phyloP scores from a whole-genome alignment of 768 basidiomycete species.

The Auricularia sp. region DNA sequence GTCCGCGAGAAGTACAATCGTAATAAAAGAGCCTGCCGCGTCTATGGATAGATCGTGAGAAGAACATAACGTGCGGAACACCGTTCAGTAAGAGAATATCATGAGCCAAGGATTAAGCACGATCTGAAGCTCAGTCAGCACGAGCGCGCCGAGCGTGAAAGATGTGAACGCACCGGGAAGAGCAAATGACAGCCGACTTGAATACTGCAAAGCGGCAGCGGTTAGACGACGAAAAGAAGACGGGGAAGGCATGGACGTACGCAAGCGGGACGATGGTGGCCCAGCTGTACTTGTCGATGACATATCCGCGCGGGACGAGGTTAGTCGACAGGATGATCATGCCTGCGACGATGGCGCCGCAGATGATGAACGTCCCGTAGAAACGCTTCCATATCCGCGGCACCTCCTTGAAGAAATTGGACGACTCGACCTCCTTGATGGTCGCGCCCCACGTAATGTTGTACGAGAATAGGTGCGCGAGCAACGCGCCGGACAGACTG shows the following conservation, averaged over 20 bases:
- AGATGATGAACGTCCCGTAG: slow-evolving; percentile 52
- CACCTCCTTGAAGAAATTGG: slow-evolving; percentile 86
- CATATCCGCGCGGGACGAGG: slow-evolving; percentile 51
- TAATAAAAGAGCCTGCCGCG: too few relatives aligned
- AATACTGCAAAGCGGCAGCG: background rate
- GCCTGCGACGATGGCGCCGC: slow-evolving; percentile 37
- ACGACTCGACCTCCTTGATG: slow-evolving; percentile 76
- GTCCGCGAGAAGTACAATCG: too few relatives aligned
- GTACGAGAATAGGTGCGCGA: slow-evolving; percentile 43
- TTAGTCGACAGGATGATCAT: slow-evolving; percentile 52
- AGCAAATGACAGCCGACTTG: background rate
- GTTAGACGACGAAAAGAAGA: background rate
- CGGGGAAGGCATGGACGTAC: slow-evolving; percentile 28
- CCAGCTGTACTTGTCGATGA: slow-evolving; percentile 47
- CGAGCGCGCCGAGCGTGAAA: background rate
- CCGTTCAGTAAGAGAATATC: background rate
- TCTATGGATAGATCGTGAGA: too few relatives aligned
- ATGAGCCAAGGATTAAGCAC: background rate
- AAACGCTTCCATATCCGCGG: slow-evolving; percentile 77
- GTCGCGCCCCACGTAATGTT: slow-evolving; percentile 53
- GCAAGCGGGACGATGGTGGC: slow-evolving; percentile 57
- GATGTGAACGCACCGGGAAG: background rate
- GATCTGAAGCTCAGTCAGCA: background rate
- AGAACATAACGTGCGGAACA: too few relatives aligned
- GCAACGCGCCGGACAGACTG: background rate